phyloP scores from a whole-genome alignment of 2,329 filamentous ascomycete species.

The Sporothrix pseudoabietina region DNA sequence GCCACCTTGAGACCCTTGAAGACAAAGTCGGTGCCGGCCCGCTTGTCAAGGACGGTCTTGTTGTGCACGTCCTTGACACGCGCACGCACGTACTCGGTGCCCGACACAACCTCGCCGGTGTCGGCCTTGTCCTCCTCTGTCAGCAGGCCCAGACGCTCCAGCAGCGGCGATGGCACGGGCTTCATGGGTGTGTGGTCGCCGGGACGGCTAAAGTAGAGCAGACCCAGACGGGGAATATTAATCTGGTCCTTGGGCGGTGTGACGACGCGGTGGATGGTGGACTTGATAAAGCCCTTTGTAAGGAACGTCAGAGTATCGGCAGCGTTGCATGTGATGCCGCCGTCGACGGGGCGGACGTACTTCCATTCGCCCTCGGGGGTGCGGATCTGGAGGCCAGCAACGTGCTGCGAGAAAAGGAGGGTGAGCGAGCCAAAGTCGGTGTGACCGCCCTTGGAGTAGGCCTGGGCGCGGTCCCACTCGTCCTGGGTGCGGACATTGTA shows the following conservation, averaged over 20 bases:
- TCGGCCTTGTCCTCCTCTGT: constrained; percentile 46
- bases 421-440: constrained; percentile 78
- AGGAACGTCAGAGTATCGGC: constrained; percentile 44
- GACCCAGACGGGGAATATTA: constrained; percentile 51
- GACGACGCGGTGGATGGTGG: constrained; percentile 32
- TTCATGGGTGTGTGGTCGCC: constrained; percentile 31
- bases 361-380: constrained; percentile 58
- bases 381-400: constrained; percentile 83
- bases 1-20: constrained; percentile 28
- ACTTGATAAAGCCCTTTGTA: constrained; percentile 36
- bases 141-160: constrained; percentile 43
- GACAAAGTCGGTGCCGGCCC: constrained; percentile 44
- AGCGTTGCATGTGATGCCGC: constrained; percentile 49
- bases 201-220: constrained; percentile 55
- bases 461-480: constrained; percentile 41
- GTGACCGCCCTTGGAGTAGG: constrained; percentile 65
- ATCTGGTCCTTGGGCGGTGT: constrained; percentile 45
- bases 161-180: constrained; percentile 31
- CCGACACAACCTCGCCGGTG: constrained; percentile 43
- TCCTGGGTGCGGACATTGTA: constrained; percentile 49
- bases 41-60: constrained; percentile 48
- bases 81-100: constrained; percentile 51
- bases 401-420: constrained; percentile 76
- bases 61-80: constrained; percentile 51
- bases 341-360: constrained; percentile 47